These are phyloP conservation scores for Lactarius tabidus DNA, from an alignment of 768 basidiomycete genomes.

Conservation along the genomic window DNA sequence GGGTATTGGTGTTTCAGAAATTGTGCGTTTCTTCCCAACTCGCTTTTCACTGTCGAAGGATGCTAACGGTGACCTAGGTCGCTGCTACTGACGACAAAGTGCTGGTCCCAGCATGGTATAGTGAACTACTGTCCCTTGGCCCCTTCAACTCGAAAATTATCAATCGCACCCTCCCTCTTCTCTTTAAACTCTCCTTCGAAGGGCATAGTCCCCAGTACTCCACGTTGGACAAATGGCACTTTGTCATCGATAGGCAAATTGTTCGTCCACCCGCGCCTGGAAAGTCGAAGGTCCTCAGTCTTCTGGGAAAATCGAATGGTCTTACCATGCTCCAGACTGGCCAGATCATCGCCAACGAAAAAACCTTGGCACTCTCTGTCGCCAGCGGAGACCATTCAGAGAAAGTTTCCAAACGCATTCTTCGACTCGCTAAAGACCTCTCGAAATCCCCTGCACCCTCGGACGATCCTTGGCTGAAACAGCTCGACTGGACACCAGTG, in stretches of 20 bases:
- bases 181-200: slow-evolving; percentile 61
- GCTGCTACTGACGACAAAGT: neutral
- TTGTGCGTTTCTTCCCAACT: slow-evolving; percentile 27
- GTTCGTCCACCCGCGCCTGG: slow-evolving; percentile 43
- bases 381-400: slow-evolving; percentile 40
- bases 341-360: slow-evolving; percentile 39
- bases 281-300: slow-evolving; percentile 40
- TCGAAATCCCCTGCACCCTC: slow-evolving; percentile 25
- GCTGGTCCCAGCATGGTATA: slow-evolving; percentile 52
- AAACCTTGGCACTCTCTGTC: slow-evolving; percentile 45
- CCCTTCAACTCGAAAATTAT: slow-evolving; percentile 41
- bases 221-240: slow-evolving; percentile 65
- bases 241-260: slow-evolving; percentile 35
- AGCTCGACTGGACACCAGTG: slow-evolving; percentile 63
- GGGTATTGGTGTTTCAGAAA: slow-evolving; percentile 43
- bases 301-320: slow-evolving; percentile 48
- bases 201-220: slow-evolving; percentile 56
- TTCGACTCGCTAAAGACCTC: slow-evolving; percentile 40
- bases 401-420: slow-evolving; percentile 35
- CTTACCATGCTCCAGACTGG: slow-evolving; percentile 43
- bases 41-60: neutral
- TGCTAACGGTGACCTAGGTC: neutral
- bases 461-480: slow-evolving; percentile 53
- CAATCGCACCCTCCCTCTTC: slow-evolving; percentile 58
- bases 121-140: slow-evolving; percentile 40